Conservation (phyloP, 179 eudicot genomes). For the Spergularia azorica region DNA sequence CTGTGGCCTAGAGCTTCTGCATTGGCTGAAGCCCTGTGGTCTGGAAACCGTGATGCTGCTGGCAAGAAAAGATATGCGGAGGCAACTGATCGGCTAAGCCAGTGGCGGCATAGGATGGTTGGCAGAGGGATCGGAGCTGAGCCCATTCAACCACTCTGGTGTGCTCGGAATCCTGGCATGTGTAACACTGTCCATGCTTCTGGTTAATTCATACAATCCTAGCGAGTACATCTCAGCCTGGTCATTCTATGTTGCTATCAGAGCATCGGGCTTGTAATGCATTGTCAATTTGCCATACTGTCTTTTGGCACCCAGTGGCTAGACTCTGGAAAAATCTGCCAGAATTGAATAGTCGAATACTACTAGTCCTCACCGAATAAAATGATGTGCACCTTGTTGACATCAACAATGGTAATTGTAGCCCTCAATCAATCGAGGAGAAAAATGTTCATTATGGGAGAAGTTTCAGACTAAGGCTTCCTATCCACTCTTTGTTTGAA, state of each 20-base stretch:
- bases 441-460: too few species aligned
- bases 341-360: too few species aligned
- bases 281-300: too few species aligned
- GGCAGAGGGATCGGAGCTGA: conserved; percentile 83
- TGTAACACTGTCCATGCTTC: conserved; percentile 54
- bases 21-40: conserved; percentile 79
- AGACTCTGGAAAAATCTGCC: too few species aligned
- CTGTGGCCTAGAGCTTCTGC: conserved; percentile 93
- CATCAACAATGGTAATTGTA: too few species aligned
- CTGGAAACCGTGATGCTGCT: conserved; percentile 63
- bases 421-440: too few species aligned
- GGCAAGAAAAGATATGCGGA: conserved; percentile 80
- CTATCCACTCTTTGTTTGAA: too few species aligned
- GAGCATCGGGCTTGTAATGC: too few species aligned
- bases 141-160: conserved; percentile 94
- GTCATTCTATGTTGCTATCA: too few species aligned
- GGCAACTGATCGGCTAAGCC: conserved; percentile 75
- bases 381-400: too few species aligned
- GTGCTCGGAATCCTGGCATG: conserved; percentile 87
- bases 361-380: too few species aligned
- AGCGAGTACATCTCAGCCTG: background rate
- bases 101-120: conserved; percentile 89
- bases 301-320: too few species aligned
- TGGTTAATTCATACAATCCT: background rate
- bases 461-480: background rate